Base-by-base conservation (phyloP, 306 rosid species). In the Argentina anserina region DNA sequence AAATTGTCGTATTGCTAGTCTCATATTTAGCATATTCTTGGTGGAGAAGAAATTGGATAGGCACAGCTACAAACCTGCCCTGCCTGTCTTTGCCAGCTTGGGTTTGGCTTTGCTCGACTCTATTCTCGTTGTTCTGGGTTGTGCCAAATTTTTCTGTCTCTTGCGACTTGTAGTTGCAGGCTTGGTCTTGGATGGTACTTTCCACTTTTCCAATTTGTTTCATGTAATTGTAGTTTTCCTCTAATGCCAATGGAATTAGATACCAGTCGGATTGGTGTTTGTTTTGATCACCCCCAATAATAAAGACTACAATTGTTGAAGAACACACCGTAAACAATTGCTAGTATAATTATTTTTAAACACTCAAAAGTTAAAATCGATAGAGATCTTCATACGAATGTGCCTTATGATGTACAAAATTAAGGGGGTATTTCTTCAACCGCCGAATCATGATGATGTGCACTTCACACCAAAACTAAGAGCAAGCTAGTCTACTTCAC, bases 1-100 rank as follows among this genome's bases (percentile, higher is more conserved):
- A 43, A 33, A 49, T 78, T 81, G 87, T 82, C 85, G 81, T 78
- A 46, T 59, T 37, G 42, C 41, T 25, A 9, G 67, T 15, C 36
- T 71, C 67, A 61, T 61, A 13, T 29, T 14, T 5, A 56, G 63
- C 65, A 60, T 60, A 61, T 61, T 41, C 29, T 58, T 58, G 53
- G 8, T 26, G 67, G 45, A 40, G 65, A 40, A 33, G 64, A 28
- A 58, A 70, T 23, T 53, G 58, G 58, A 45, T 67, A 41, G 23
- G 31, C 29, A 40, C 29, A 25, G n/a, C 41, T 5, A 11, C 40
- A 58, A 58, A 12, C 60, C 62, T 50, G 2, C 33, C 43, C 20
- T 70, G 65, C n/a, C n/a, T n/a, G n/a, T n/a, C n/a, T n/a, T n/a
- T n/a, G n/a, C 58, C 72, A 46, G 50, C 11, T 4, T 37, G 1